Percentiles rank a stretch among this genome's conserved stretches.
Conservation (phyloP, 208 protist species). For the Angomonas deanei region DNA sequence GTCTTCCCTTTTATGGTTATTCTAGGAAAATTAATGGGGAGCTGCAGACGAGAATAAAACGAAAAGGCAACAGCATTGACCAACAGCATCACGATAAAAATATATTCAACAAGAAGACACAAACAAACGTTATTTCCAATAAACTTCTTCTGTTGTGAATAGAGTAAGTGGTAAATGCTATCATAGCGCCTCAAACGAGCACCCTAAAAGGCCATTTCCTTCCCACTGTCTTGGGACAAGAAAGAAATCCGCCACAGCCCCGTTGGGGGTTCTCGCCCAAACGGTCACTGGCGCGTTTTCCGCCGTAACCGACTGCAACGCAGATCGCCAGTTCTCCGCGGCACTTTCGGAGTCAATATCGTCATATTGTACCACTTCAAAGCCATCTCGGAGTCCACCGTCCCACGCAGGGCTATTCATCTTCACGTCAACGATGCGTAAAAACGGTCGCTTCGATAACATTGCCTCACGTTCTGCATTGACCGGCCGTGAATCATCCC, state of each 20-base stretch:
- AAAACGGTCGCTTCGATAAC: conserved; percentile 21
- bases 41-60: too few relatives aligned
- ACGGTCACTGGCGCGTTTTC: conserved; percentile 51
- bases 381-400: conserved; percentile 37
- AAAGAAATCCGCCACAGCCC: conserved; percentile 24
- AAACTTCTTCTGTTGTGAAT: too few relatives aligned
- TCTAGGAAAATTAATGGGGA: too few relatives aligned
- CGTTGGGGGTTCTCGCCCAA: conserved; percentile 41
- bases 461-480: not conserved
- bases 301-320: conserved; percentile 29
- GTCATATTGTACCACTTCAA: conserved; percentile 60
- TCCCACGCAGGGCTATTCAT: conserved; percentile 45
- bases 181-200: conserved; percentile 44
- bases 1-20: too few relatives aligned
- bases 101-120: too few relatives aligned
- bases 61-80: too few relatives aligned
- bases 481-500: not conserved
- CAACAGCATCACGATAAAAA: too few relatives aligned
- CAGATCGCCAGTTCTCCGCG: conserved; percentile 18
- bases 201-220: conserved; percentile 70
- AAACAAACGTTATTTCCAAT: too few relatives aligned
- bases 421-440: conserved; percentile 38
- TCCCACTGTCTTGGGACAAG: conserved; percentile 63
- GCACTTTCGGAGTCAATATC: conserved; percentile 33
- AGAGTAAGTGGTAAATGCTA: too few relatives aligned